phyloP scores from a whole-genome alignment of 2,329 filamentous ascomycete genomes.

The Colletotrichum sp. region DNA sequence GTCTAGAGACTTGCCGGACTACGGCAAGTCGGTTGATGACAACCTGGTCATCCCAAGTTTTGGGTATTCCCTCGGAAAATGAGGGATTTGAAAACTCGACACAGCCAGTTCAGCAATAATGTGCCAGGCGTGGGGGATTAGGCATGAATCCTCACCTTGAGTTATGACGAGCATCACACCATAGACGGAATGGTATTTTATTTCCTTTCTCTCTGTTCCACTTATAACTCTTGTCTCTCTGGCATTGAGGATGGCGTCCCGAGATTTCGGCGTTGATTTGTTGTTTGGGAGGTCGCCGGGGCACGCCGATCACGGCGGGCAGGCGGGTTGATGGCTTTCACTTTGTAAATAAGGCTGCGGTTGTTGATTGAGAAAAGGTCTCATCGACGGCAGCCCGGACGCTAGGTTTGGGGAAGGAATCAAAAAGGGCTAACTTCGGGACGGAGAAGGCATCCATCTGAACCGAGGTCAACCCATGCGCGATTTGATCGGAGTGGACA shows the following conservation, averaged over 20 bases:
- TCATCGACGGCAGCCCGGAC: not conserved
- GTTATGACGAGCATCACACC: conserved; percentile 7
- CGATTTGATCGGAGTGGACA: not conserved
- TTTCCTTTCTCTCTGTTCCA: not conserved
- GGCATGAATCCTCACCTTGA: not conserved
- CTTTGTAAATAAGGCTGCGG: conserved; percentile 6
- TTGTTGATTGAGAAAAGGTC: not conserved
- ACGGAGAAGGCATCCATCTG: not conserved
- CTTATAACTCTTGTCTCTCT: conserved; percentile 6
- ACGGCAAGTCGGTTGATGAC: not conserved
- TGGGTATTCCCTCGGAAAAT: not conserved
- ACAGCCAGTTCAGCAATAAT: not conserved
- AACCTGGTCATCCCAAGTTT: not conserved
- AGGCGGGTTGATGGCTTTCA: not conserved
- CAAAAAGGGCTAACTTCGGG: not conserved
- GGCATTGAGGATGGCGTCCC: conserved; percentile 17
- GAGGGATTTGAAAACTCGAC: not conserved
- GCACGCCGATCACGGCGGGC: not conserved
- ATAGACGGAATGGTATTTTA: conserved; percentile 12
- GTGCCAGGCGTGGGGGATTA: not conserved
- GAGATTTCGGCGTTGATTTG: conserved; percentile 13
- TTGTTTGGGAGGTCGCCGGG: not conserved
- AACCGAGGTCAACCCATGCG: not conserved
- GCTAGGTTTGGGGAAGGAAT: not conserved
- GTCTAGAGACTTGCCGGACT: not conserved